Evolutionary conservation across 1,139 yeast genomes (phyloP), one percentile per base, ranked within the genome.

Genomic region (Yamadazyma atmosphaerica): DNA sequence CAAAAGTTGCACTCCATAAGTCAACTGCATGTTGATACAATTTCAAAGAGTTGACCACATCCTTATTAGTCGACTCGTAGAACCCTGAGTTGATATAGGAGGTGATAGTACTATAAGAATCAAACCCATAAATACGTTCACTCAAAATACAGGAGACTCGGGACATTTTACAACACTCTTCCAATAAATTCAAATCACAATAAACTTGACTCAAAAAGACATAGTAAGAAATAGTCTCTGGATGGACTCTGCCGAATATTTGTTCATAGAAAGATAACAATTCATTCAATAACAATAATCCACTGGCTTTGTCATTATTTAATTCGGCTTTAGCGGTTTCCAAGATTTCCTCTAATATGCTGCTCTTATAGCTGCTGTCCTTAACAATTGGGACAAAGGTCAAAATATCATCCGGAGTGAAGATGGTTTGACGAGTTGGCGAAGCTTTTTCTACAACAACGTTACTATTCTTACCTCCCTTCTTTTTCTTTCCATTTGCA

Each of bases 61-160:
- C 79, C 36, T 79, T 78, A 51, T 77, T 77, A 12, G 77, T 65
- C 32, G 81, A 68, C 59, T 89, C 97, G 53, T 77, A 75, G 54
- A 73, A 77, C 1, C 95, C 95, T 47, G 89, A 67, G 61, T 87
- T 88, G 54, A 83, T 72, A 57, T 85, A 78, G 25, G 88, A 73
- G 45, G 88, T 76, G 25, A 88, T 62, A 21, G 92, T 77, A 50
- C 88, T 94, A 53, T 77, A 78, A 6, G 94, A 78, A 58, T 90
- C 98, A 47, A 81, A 62, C 43, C 98, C 98, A 37, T 72, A 62
- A 15, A 83, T 75, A 63, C 98, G 79, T 68, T 92, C 98, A 41
- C 82, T 73, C 43, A 89, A 77, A 31, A 80, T 69, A 45, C 82
- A 75, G 2, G 96, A 81, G 58, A 79, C 83, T 51, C 95, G 81